Conservation (phyloP, 805 yeast genomes). For the Sugiyamaella valdiviana region DNA sequence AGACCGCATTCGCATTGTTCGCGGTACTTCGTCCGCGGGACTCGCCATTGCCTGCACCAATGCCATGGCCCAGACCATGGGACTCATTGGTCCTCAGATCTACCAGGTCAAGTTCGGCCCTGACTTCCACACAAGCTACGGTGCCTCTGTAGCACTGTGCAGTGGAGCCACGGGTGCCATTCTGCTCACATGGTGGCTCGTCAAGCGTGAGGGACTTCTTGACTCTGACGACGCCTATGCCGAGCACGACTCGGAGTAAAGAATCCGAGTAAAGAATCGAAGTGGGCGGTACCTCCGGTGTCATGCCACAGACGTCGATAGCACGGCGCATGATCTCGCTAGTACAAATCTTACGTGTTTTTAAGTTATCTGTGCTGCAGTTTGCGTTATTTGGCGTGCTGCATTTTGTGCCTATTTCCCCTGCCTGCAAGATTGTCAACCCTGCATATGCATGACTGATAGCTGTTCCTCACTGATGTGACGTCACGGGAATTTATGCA, state of each 20-base stretch:
- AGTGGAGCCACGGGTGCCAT: constrained; percentile 1
- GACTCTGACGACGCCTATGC: constrained; percentile 3
- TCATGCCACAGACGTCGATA: no score
- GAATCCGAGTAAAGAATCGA: no score
- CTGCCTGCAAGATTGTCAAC: neutral
- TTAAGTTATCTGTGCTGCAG: no score
- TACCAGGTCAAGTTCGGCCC: constrained; percentile 7
- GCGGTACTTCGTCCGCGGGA: constrained; percentile 7
- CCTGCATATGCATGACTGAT: neutral
- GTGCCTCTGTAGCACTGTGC: constrained; percentile 2
- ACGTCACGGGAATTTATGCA: neutral
- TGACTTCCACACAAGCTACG: constrained; percentile 5
- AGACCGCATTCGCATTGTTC: constrained; percentile 5
- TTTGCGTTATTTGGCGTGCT: no score
- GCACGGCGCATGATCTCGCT: neutral
- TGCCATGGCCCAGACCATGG: constrained; percentile 9
- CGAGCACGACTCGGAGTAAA: neutral
- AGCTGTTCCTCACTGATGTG: neutral
- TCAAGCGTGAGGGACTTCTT: constrained; percentile 1
- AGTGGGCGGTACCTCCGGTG: no score
- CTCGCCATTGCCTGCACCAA: constrained; percentile 6
- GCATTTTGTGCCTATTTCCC: neutral
- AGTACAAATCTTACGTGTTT: neutral
- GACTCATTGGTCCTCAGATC: constrained; percentile 6
- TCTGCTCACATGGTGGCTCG: neutral